phyloP scores from a whole-genome alignment of 2,329 filamentous ascomycete species.

The Tolypocladium amazonense region DNA sequence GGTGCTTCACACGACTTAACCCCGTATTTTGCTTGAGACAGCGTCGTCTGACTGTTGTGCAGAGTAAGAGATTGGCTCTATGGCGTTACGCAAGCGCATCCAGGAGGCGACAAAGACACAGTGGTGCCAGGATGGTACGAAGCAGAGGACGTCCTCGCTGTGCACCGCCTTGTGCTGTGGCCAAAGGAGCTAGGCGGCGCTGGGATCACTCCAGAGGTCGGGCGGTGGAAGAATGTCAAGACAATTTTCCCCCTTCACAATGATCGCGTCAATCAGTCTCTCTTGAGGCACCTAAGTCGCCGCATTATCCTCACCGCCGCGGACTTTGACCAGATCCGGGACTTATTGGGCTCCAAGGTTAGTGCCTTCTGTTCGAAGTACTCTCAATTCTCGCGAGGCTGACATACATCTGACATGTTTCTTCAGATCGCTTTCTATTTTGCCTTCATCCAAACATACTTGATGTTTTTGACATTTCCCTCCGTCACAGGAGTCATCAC shows the following conservation, averaged over 20 bases:
- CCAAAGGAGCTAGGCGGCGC: constrained; percentile 48
- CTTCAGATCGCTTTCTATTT: constrained; percentile 65
- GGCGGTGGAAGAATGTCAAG: constrained; percentile 50
- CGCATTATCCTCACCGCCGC: constrained; percentile 37
- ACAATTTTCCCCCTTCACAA: constrained; percentile 55
- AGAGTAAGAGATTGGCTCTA: constrained; percentile 70
- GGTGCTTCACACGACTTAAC: neutral
- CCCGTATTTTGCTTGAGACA: too few species aligned
- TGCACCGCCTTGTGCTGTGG: constrained; percentile 57
- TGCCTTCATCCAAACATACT: constrained; percentile 71
- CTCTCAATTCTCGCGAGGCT: neutral
- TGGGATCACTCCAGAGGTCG: constrained; percentile 46
- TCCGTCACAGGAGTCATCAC: constrained; percentile 56
- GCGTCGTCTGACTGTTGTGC: neutral
- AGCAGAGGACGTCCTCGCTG: constrained; percentile 59
- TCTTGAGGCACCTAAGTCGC: constrained; percentile 46
- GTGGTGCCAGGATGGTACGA: constrained; percentile 40
- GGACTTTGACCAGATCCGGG: constrained; percentile 48
- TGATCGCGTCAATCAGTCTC: constrained; percentile 39
- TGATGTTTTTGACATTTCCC: constrained; percentile 59
- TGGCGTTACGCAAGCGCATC: constrained; percentile 54
- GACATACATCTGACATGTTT: neutral
- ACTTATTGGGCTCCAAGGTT: constrained; percentile 51
- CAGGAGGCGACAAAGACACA: constrained; percentile 42
- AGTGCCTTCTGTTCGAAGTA: neutral